Percentiles rank a stretch among this genome's conserved stretches.
Conservation (phyloP, 495 filamentous ascomycete genomes). For the Opeltia flavorubescens region DNA sequence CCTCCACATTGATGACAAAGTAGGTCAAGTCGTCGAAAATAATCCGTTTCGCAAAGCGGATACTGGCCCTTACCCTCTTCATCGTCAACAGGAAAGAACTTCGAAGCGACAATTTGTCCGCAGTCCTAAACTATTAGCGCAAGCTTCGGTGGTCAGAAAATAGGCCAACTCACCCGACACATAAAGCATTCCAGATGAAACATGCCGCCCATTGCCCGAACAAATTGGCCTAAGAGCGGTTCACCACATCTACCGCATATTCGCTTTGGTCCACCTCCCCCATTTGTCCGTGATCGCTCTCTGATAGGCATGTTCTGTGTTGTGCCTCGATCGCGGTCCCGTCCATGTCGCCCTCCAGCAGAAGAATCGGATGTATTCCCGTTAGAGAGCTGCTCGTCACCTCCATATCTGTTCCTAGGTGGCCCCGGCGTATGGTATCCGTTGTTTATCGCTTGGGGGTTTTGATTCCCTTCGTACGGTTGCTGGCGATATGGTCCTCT, state of each 20-base stretch:
- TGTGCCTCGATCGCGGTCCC: conserved; percentile 5
- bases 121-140: conserved; percentile 57
- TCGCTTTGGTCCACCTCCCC: conserved; percentile 33
- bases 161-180: conserved; percentile 61
- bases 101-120: conserved; percentile 87
- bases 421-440: conserved; percentile 8
- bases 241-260: conserved; percentile 82
- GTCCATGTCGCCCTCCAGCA: conserved; percentile 8
- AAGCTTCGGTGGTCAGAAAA: background rate
- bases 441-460: conserved; percentile 7
- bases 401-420: conserved; percentile 6
- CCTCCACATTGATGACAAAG: conserved; percentile 86
- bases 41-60: conserved; percentile 94
- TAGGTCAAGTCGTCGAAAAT: conserved; percentile 83
- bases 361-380: conserved; percentile 9
- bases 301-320: conserved; percentile 12
- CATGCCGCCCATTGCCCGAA: conserved; percentile 79
- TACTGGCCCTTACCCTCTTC: conserved; percentile 71
- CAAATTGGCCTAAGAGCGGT: conserved; percentile 83
- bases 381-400: conserved; percentile 8
- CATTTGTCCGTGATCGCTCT: conserved; percentile 29
- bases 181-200: conserved; percentile 98
- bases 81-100: conserved; percentile 94
- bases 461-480: conserved; percentile 3
- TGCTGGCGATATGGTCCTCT: conserved; percentile 10